These are phyloP conservation scores for Boletus sp. DNA, from an alignment of 768 basidiomycete genomes.

Conservation along the genomic window DNA sequence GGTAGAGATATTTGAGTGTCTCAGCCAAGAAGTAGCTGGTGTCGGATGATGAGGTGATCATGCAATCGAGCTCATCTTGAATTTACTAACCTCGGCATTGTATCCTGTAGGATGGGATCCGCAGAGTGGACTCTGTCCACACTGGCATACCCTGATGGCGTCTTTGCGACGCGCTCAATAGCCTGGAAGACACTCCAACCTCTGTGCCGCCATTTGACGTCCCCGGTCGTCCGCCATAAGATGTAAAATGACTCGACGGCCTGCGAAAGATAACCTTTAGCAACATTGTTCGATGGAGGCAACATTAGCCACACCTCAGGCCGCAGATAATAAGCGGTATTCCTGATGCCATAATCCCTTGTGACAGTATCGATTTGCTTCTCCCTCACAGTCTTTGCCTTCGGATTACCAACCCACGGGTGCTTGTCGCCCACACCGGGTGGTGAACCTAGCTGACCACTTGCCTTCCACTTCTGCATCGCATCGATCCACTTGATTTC, in stretches of 20 bases:
- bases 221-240: slow-evolving; percentile 66
- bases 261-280: slow-evolving; percentile 33
- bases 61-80: background rate
- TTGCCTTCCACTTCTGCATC: slow-evolving; percentile 46
- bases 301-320: slow-evolving; percentile 55
- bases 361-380: slow-evolving; percentile 23
- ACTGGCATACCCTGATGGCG: slow-evolving; percentile 58
- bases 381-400: slow-evolving; percentile 13
- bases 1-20: slow-evolving; percentile 70
- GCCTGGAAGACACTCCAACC: slow-evolving; percentile 72
- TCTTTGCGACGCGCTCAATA: slow-evolving; percentile 57
- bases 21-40: slow-evolving; percentile 53
- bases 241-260: slow-evolving; percentile 72
- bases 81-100: slow-evolving; percentile 68
- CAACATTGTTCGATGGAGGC: background rate
- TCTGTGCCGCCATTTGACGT: slow-evolving; percentile 64
- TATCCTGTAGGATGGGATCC: slow-evolving; percentile 42
- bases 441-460: slow-evolving; percentile 43
- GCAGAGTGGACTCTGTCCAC: slow-evolving; percentile 45
- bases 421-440: slow-evolving; percentile 49
- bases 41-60: background rate
- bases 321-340: slow-evolving; percentile 52
- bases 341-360: slow-evolving; percentile 54
- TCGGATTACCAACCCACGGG: slow-evolving; percentile 28
- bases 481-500: slow-evolving; percentile 27